These are phyloP conservation scores for Arthroderma sp. DNA, from an alignment of 2,329 filamentous ascomycete genomes.

Conservation along the genomic window DNA sequence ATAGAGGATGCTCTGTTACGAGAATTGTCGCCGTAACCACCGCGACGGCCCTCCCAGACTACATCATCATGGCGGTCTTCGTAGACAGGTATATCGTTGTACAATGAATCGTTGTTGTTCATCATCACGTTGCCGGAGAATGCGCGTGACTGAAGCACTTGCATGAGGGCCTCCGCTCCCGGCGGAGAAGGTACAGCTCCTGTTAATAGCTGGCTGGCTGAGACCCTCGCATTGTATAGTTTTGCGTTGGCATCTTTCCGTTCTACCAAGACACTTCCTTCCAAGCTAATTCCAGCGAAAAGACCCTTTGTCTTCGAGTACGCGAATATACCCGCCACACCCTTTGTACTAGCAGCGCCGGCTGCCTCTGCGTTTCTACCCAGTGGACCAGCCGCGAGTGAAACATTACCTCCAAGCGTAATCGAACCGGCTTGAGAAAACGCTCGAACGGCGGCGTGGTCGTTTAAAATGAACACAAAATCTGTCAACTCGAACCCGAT, in stretches of 20 bases:
- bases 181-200: conserved; percentile 67
- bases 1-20: conserved; percentile 41
- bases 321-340: conserved; percentile 83
- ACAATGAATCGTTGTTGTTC: conserved; percentile 53
- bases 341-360: conserved; percentile 78
- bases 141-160: conserved; percentile 67
- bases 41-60: conserved; percentile 66
- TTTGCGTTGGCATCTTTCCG: conserved; percentile 94
- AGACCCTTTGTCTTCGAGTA: conserved; percentile 97
- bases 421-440: conserved; percentile 87
- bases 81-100: conserved; percentile 88
- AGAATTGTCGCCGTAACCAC: conserved; percentile 55
- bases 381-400: conserved; percentile 83
- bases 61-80: conserved; percentile 70
- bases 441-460: conserved; percentile 73
- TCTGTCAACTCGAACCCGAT: conserved; percentile 40
- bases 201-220: conserved; percentile 67
- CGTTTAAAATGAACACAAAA: conserved; percentile 98
- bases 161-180: conserved; percentile 71
- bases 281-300: conserved; percentile 88
- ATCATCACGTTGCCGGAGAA: conserved; percentile 55
- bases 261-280: conserved; percentile 87
- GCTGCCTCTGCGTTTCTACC: conserved; percentile 93
- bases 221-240: conserved; percentile 72
- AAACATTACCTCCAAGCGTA: conserved; percentile 91